phyloP scores from a whole-genome alignment of 140 eudicot species.

The Flaveria floridana region DNA sequence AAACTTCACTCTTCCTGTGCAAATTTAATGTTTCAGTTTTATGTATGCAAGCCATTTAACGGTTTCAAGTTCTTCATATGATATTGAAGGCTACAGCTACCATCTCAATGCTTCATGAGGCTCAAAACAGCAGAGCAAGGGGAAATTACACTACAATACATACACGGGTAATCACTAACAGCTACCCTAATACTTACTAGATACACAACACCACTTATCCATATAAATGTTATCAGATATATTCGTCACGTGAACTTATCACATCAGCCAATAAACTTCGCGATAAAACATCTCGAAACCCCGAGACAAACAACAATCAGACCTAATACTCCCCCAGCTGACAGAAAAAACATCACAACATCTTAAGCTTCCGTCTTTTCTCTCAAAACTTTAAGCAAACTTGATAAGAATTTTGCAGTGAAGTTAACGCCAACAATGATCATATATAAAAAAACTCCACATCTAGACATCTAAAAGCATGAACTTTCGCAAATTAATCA shows the following conservation, averaged over 20 bases:
- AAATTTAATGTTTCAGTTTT: constrained; percentile 8
- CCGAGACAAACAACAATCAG: not conserved
- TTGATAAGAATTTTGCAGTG: not conserved
- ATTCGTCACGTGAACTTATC: not conserved
- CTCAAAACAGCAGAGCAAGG: constrained; percentile 18
- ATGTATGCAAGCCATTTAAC: not conserved
- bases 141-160: not conserved
- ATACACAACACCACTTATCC: not conserved
- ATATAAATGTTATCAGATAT: not conserved
- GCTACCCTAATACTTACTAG: constrained; percentile 4
- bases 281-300: constrained; percentile 3
- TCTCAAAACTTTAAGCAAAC: not conserved
- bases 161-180: not conserved
- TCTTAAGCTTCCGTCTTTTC: not conserved
- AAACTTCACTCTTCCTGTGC: constrained; percentile 1
- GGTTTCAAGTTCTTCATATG: not conserved
- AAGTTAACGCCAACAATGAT: not conserved
- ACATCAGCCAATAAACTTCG: not conserved
- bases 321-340: constrained; percentile 1
- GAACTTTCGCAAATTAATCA: constrained; percentile 5
- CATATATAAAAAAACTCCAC: not conserved
- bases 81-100: not conserved
- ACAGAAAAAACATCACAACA: not conserved
- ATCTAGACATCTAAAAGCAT: constrained; percentile 4
- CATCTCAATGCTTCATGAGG: constrained; percentile 1